Evolutionary conservation across 306 rosid genomes (phyloP), one percentile per base, ranked within the genome.

Genomic region (Macrotyloma uniflorum): DNA sequence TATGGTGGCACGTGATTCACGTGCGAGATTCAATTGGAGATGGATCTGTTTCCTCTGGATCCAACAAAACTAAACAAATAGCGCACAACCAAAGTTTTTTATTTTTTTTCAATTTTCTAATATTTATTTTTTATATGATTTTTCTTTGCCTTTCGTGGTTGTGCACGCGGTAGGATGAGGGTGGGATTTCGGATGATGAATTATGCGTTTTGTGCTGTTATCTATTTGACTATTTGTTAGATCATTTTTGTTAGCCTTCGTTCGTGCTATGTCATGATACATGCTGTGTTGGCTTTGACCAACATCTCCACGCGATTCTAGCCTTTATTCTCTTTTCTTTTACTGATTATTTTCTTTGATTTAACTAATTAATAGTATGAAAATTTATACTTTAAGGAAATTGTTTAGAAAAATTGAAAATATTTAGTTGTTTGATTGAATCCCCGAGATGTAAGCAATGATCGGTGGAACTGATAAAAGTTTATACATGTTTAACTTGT

Each of bases 141-240:
- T 61, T 70, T 12, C 33, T 51, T 10, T 40, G 11, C 63, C 1
- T 32, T 35, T 59, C 18, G 5, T 77, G 79, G 23, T 32, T 54
- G 58, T 72, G 67, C 78, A 51, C 81, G 84, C 80, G 66, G 76
- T 58, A 30, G 19, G 12, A 19, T 16, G 42, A 23, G 67, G 10
- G 40, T 51, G 78, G n/a, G 55, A 23, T 13, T 45, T 18, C 6
- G 62, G 30, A 32, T 12, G 63, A 10, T 6, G 49, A 1, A 36
- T 20, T 54, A 19, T 19, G 26, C 32, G 49, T 22, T 49, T 35
- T 1, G n/a, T 67, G 8, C 6, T 45, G 18, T 58, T 12, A 55
- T 66, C 23, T 22, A n/a, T 67, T 51, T 79, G 78, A 74, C 61
- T 33, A 11, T 32, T 8, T 32, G 11, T 16, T 19, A 35, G 38